phyloP scores from a whole-genome alignment of 352 stramenopile species.

The Globisporangium ultimum region DNA sequence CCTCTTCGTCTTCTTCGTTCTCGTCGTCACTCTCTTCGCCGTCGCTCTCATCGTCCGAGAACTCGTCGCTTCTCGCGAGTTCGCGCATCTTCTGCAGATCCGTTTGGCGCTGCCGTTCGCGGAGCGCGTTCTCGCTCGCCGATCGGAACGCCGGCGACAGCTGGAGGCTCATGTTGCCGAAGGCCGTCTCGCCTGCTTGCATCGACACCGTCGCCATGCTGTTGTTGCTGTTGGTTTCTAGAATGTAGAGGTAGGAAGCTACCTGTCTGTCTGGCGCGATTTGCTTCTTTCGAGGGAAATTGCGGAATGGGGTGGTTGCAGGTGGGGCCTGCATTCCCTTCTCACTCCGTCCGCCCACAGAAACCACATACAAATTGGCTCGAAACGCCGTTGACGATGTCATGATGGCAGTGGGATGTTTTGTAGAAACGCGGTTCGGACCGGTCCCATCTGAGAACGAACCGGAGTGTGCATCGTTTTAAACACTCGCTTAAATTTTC shows the following conservation, averaged over 20 bases:
- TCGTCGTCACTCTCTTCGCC: conserved; percentile 60
- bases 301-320: conserved; percentile 4
- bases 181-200: conserved; percentile 37
- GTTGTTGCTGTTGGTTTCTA: conserved; percentile 18
- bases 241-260: no score
- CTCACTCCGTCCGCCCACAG: neutral
- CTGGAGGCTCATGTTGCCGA: conserved; percentile 42
- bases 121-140: conserved; percentile 39
- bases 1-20: conserved; percentile 23
- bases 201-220: conserved; percentile 65
- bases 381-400: conserved; percentile 11
- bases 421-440: neutral
- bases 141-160: conserved; percentile 59
- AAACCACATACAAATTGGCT: conserved; percentile 9
- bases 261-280: no score
- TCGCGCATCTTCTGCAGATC: conserved; percentile 68
- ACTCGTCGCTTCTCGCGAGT: conserved; percentile 72
- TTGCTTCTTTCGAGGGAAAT: conserved; percentile 4
- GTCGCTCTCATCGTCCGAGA: conserved; percentile 81
- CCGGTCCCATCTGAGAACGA: conserved; percentile 1
- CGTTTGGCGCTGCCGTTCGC: conserved; percentile 17
- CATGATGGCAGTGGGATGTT: conserved; percentile 1
- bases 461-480: neutral
- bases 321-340: neutral
- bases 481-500: neutral